These are phyloP conservation scores for Rhodotorula sphaerocarpa DNA, from an alignment of 768 basidiomycete species.

Conservation along the genomic window DNA sequence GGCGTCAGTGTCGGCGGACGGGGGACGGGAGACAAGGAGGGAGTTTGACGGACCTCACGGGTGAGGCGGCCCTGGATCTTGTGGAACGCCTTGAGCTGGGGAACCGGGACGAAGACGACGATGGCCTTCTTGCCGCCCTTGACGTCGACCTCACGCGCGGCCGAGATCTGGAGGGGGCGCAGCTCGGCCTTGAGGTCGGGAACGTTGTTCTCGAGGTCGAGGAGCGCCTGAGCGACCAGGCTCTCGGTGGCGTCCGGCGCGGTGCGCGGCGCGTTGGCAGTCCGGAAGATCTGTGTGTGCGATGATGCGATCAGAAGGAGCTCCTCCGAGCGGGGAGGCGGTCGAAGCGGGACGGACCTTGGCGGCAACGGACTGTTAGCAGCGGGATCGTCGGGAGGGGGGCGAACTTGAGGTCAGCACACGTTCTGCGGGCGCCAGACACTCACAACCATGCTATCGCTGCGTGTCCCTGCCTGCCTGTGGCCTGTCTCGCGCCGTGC, in stretches of 20 bases:
- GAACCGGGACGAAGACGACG: slow-evolving; percentile 93
- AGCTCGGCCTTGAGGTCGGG: slow-evolving; percentile 97
- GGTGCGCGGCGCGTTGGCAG: slow-evolving; percentile 86
- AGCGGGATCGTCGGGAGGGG: neutral
- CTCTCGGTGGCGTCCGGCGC: slow-evolving; percentile 85
- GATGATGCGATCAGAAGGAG: too few species aligned
- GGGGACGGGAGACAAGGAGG: neutral
- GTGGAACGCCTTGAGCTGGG: slow-evolving; percentile 96
- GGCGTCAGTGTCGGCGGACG: neutral
- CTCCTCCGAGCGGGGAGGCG: neutral
- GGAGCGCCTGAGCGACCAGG: slow-evolving; percentile 83
- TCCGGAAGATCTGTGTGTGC: slow-evolving; percentile 65
- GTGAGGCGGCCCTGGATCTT: slow-evolving; percentile 71
- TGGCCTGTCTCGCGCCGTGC: too few species aligned
- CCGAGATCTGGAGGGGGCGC: slow-evolving; percentile 89
- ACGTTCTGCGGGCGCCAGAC: too few species aligned
- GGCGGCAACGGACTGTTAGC: slow-evolving; percentile 28
- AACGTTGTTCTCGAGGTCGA: slow-evolving; percentile 97
- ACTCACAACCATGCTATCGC: too few species aligned
- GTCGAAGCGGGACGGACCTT: slow-evolving; percentile 13
- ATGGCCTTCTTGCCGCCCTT: slow-evolving; percentile 99
- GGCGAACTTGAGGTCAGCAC: neutral
- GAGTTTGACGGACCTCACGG: slow-evolving; percentile 14
- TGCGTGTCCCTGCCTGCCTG: too few species aligned
- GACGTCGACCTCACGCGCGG: slow-evolving; percentile 97